Conservation (phyloP, 2,329 filamentous ascomycete genomes). For the Berkeleyomyces basicola region DNA sequence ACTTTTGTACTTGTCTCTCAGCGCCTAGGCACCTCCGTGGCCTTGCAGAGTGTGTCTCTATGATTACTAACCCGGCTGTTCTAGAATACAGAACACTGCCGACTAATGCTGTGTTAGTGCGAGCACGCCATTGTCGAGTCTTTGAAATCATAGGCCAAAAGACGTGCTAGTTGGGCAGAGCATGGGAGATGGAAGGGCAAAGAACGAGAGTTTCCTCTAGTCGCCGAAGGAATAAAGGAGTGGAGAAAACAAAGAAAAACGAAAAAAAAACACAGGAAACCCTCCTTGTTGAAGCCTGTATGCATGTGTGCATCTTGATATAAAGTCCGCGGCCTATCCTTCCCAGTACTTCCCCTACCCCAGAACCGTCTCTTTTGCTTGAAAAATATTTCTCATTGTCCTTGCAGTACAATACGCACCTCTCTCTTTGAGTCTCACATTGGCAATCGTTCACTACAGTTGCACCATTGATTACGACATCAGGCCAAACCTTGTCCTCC, state of each 20-base stretch:
- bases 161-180: neutral
- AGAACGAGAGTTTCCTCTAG: neutral
- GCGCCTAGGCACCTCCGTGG: too few relatives aligned
- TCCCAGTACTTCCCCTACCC: neutral
- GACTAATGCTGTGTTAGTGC: neutral
- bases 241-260: neutral
- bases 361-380: neutral
- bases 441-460: neutral
- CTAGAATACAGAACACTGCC: neutral
- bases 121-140: neutral
- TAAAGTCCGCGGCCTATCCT: neutral
- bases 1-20: neutral
- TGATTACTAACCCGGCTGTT: too few relatives aligned
- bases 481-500: neutral
- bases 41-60: too few relatives aligned
- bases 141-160: neutral
- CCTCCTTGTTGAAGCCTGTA: neutral
- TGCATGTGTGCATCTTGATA: neutral
- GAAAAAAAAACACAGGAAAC: neutral
- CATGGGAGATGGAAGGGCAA: neutral
- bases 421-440: neutral
- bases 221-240: neutral
- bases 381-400: neutral
- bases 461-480: slow-evolving; percentile 11
- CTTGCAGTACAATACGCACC: neutral